Conservation (phyloP, 768 basidiomycete species). For the Naematelia aurantialba region DNA sequence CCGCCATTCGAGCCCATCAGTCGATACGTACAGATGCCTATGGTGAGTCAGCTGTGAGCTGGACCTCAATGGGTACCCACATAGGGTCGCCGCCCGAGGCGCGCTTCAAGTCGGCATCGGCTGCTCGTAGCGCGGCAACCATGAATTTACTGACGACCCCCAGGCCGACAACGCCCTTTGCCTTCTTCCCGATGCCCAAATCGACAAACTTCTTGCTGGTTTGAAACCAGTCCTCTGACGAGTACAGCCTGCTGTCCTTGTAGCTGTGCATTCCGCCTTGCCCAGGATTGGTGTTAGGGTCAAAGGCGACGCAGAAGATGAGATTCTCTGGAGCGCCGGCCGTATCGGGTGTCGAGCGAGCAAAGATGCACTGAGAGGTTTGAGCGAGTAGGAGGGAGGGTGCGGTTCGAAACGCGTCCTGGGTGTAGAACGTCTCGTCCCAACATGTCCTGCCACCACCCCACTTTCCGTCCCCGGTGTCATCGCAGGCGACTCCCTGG, state of each 20-base stretch:
- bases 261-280: slow-evolving; percentile 53
- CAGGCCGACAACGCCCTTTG: slow-evolving; percentile 84
- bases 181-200: slow-evolving; percentile 74
- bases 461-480: slow-evolving; percentile 45
- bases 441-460: slow-evolving; percentile 47
- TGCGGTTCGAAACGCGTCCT: slow-evolving; percentile 67
- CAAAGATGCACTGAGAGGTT: slow-evolving; percentile 78
- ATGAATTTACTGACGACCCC: slow-evolving; percentile 91
- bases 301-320: slow-evolving; percentile 86
- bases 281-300: slow-evolving; percentile 53
- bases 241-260: slow-evolving; percentile 66
- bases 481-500: slow-evolving; percentile 47
- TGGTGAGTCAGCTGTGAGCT: slow-evolving; percentile 55
- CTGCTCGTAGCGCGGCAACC: slow-evolving; percentile 79
- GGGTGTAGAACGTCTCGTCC: slow-evolving; percentile 82
- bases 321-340: slow-evolving; percentile 68
- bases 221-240: slow-evolving; percentile 78
- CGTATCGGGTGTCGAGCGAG: slow-evolving; percentile 79
- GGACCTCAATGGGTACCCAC: slow-evolving; percentile 18
- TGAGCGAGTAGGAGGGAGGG: slow-evolving; percentile 64
- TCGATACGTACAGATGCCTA: slow-evolving; percentile 67
- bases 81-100: slow-evolving; percentile 44
- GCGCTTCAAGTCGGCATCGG: slow-evolving; percentile 51
- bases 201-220: slow-evolving; percentile 66
- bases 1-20: slow-evolving; percentile 79